Percentiles rank a stretch among this genome's conserved stretches.
phyloP scores from a whole-genome alignment of 2,329 filamentous ascomycete genomes.

The Cladophialophora immunda region DNA sequence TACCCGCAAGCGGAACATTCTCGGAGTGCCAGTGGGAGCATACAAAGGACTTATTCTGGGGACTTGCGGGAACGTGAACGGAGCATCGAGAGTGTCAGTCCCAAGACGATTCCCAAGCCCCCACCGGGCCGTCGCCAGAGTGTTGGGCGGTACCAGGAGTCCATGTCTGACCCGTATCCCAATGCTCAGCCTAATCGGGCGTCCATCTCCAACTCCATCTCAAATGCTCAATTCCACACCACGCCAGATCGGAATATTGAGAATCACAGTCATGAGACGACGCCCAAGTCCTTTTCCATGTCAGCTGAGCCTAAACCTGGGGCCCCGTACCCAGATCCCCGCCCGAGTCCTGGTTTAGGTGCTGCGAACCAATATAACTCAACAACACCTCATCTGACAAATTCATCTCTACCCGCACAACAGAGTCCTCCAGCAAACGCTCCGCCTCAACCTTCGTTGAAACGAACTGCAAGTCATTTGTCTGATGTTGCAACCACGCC shows the following conservation, averaged over 20 bases:
- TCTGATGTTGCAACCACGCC: constrained; percentile 39
- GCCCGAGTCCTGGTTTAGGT: constrained; percentile 29
- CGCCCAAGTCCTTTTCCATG: constrained; percentile 32
- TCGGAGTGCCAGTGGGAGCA: constrained; percentile 36
- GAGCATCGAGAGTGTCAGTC: constrained; percentile 42
- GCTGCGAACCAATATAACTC: constrained; percentile 17
- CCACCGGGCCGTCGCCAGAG: constrained; percentile 35
- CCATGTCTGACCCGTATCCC: constrained; percentile 20
- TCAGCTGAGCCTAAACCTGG: constrained; percentile 29
- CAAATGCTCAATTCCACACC: constrained; percentile 20
- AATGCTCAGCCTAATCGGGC: constrained; percentile 17
- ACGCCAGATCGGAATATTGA: constrained; percentile 30
- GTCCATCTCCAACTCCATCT: constrained; percentile 10
- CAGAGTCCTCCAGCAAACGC: constrained; percentile 27
- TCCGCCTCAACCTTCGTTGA: constrained; percentile 29
- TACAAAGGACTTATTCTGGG: constrained; percentile 37
- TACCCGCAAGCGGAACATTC: constrained; percentile 29
- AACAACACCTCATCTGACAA: constrained; percentile 33
- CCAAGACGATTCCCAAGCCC: constrained; percentile 42
- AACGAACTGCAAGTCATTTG: constrained; percentile 40
- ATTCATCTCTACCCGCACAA: constrained; percentile 31
- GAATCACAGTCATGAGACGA: constrained; percentile 25
- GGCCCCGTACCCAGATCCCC: constrained; percentile 27
- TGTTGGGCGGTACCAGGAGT: constrained; percentile 24
- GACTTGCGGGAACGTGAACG: constrained; percentile 39